Base-by-base conservation (phyloP, 2,329 filamentous ascomycete species). In the Xylaria multiplex region DNA sequence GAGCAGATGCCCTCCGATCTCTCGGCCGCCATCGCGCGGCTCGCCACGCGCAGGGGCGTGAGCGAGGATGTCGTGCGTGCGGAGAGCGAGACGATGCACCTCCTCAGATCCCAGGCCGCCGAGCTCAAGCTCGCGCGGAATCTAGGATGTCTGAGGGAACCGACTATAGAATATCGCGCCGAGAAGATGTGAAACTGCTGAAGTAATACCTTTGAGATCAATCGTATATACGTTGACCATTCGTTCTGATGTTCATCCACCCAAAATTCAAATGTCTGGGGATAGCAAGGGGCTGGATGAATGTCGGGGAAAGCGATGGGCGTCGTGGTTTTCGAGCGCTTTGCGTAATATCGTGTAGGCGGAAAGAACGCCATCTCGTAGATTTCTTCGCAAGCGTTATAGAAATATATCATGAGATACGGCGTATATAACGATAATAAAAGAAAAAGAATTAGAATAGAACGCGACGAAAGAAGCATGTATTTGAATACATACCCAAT, bases 121-220 rank as follows among this genome's bases (percentile, higher is more conserved):
- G 96, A 99, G 82, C 86, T 99, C 70, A 88, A 90, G 76, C 84
- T 98, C 46, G 90, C 96, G 59, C 85, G 93, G 72, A 93, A 95
- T 77, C 80, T 92, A 65, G 84, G 83, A 61, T 88, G 89, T 68
- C 77, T 97, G 76, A 82, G 88, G 59, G 79, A 87, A 66, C 94
- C 94, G 11, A 79, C 85, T 49, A 79, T 90, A 9, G 83, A 86
- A 70, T 90, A 93, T 79, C 81, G 82, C 69, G 89, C 90, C 6
- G 81, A 81, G 76, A 81, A 75, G 68, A 78, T 88, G 74, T 84
- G 77, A 72, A 40, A 9, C 4, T 14, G 24, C 27, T 1, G 16
- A 30, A n/a, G 14, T 55, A 30, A 24, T 27, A 50, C 11, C 9
- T 40, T 46, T 19, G 8, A 22, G 43, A 22, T 46, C 5, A 22